These are phyloP conservation scores for Paramecium tetraurelia DNA, from an alignment of 73 alveolate genomes.

Conservation along the genomic window DNA sequence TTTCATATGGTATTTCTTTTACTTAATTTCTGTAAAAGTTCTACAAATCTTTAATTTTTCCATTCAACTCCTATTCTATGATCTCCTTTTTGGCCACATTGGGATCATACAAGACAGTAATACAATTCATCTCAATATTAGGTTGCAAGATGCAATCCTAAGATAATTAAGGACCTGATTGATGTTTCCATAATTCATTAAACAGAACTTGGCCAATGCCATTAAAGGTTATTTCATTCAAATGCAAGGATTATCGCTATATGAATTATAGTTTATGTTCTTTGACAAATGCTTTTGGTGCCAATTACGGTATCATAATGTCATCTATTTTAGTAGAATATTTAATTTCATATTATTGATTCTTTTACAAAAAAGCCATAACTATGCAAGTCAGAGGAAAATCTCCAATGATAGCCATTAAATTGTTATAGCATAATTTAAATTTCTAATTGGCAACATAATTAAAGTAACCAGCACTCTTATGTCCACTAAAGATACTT, in stretches of 20 bases:
- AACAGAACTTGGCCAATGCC: slow-evolving; percentile 12
- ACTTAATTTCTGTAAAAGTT: neutral
- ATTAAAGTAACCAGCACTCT: slow-evolving; percentile 43
- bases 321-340: slow-evolving; percentile 33
- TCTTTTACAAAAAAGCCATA: neutral
- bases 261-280: neutral
- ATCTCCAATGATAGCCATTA: slow-evolving; percentile 28
- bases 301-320: slow-evolving; percentile 17
- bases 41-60: neutral
- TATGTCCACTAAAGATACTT: slow-evolving; percentile 43
- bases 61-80: neutral
- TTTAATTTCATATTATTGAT: neutral
- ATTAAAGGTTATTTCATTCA: neutral
- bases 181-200: slow-evolving; percentile 42
- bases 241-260: slow-evolving; percentile 20
- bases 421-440: slow-evolving; percentile 26
- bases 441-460: neutral
- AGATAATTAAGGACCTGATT: slow-evolving; percentile 28
- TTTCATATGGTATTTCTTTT: slow-evolving; percentile 7
- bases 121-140: slow-evolving; percentile 24
- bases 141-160: slow-evolving; percentile 35
- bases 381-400: slow-evolving; percentile 27
- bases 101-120: neutral
- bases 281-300: slow-evolving; percentile 17
- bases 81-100: neutral